A percentile compares a stretch with the other conserved stretches of the same genome.
Evolutionary conservation across 441 rosid genomes (phyloP).

Genomic region (Bocquillonia castaneifolia): DNA sequence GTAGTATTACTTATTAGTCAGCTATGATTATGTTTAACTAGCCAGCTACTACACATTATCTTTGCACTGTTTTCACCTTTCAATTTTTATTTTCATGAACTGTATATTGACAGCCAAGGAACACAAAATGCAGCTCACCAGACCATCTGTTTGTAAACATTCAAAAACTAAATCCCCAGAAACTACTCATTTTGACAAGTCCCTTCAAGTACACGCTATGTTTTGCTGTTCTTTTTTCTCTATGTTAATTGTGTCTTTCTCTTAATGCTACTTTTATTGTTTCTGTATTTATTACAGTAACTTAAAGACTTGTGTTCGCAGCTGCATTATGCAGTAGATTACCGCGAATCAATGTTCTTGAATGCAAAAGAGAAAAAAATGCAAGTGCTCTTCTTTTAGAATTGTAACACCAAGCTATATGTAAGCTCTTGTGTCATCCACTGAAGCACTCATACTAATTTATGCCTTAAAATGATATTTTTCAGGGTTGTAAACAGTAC

Average conservation of each 20-base stretch:
- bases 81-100: neutral
- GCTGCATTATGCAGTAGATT: conserved; percentile 62
- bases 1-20: too few species aligned
- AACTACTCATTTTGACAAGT: conserved; percentile 35
- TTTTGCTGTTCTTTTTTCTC: neutral
- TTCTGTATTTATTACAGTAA: conserved; percentile 36
- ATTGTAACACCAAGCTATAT: too few species aligned
- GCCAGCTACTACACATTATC: neutral
- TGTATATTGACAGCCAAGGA: neutral
- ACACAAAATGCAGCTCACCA: conserved; percentile 28
- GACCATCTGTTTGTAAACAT: conserved; percentile 9
- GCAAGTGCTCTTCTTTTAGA: conserved; percentile 29
- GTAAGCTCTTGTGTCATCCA: too few species aligned
- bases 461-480: too few species aligned
- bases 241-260: neutral
- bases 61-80: neutral
- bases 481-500: conserved; percentile 54
- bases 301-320: conserved; percentile 59
- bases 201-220: conserved; percentile 63
- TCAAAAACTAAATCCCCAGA: conserved; percentile 28
- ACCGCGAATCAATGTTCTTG: conserved; percentile 49
- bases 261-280: neutral
- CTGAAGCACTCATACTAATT: too few species aligned
- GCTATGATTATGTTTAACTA: too few species aligned
- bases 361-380: conserved; percentile 36